Base-by-base conservation (phyloP, 2,329 filamentous ascomycete species). In the Sclerotinia sclerotiorum region DNA sequence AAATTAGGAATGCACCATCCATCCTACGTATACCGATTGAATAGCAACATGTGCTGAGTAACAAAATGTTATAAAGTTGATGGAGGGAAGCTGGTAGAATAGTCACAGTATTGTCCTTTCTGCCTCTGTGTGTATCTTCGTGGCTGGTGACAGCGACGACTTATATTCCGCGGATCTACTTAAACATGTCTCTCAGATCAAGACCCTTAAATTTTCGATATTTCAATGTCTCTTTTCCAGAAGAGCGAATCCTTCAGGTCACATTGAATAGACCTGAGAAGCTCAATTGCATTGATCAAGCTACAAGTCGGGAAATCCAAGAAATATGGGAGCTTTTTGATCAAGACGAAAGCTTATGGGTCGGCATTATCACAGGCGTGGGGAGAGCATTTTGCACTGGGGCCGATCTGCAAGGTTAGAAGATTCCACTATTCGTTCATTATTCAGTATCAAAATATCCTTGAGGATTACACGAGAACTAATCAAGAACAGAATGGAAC, bases 371-470 rank as follows among this genome's bases (percentile, higher is more conserved):
- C 67, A 89, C 88, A 2, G 88, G 88, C 32, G 78, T 80, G 0
- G 88, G 86, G 0, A 80, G 85, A 39, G 87, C 87, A 0, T 90
- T 90, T 73, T 90, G 87, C 76, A 86, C 87, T 0, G 88, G 88
- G 29, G 87, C 87, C 51, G 88, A 90, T 75, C 81, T 90, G 48
- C 86, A 86, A 77, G 87, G 70, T 71, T 65, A 54, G 58, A 24
- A 44, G 15, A 24, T 52, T 49, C 13, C n/a, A 88, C 78, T 88
- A 86, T 86, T 21, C 63, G 51, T 67, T 46, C 24, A 24, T 51
- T 39, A 11, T 65, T 24, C 39, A 29, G 6, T 29, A 44, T 29
- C 48, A 21, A 55, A 55, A n/a, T 29, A 32, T 44, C 15, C 6
- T n/a, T 24, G 32, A 17, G 39, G 39, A 15, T 79, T 84, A 69